Base-by-base conservation (phyloP, 2,329 filamentous ascomycete species). In the Pestalotiopsis sp. region DNA sequence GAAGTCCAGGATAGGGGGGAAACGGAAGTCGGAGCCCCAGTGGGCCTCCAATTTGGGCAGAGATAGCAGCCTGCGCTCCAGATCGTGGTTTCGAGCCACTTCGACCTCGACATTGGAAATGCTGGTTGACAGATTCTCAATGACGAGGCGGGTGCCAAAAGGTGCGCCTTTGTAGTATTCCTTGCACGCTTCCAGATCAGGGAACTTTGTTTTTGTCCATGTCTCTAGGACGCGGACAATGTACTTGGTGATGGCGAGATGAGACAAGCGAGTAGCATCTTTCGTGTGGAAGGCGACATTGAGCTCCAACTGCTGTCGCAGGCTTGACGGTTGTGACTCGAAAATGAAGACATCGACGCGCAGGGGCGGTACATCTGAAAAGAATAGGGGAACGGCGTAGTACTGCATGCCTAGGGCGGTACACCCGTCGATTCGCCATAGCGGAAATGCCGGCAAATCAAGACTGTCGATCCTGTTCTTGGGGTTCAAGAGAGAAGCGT, bases 391-490 rank as follows among this genome's bases (percentile, higher is more conserved):
- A 3, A 88, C 74, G 36, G 82, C 84, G 74, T 86, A 90, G 73
- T 85, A 87, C 74, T 89, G 88, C 12, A 85, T 88, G 4, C 87
- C 88, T 67, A 87, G 81, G 20, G 83, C 85, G 25, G 86, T 85
- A 72, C 84, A 87, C 63, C 88, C 88, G 71, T 90, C 88, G 62
- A 91, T 84, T 41, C 86, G 83, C 88, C 88, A 91, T 7, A 86
- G 76, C 2, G 87, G 82, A 0, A 78, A 72, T 14, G 72, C 64
- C 2, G 82, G 81, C 7, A 80, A 76, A 2, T 81, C 82, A 17
- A 90, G 82, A 70, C 86, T 88, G 74, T 90, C 83, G 74, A 90
- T 86, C 69, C 88, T 83, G 73, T 89, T 90, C 75, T 87, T 88
- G 7, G 88, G 88, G 70, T 90, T 90, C 57, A 90, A 79, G 55